Conservation (phyloP, 1,284 basidiomycete genomes). For the Tilletia setariae region DNA sequence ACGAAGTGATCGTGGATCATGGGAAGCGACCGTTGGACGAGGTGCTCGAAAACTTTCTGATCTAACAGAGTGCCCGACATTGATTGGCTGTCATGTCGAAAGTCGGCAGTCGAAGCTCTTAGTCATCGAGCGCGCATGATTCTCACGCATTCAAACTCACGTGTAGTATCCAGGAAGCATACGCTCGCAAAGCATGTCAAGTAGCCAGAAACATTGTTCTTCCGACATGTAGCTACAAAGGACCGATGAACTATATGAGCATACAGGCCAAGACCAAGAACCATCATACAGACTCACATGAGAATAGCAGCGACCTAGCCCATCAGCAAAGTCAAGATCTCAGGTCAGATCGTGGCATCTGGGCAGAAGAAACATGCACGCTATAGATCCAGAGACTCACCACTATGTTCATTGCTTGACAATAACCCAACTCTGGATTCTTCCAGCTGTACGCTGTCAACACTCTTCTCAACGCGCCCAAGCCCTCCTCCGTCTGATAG, state of each 20-base stretch:
- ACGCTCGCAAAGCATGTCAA: slow-evolving; percentile 91
- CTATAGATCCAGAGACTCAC: slow-evolving; percentile 69
- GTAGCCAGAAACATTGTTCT: slow-evolving; percentile 96
- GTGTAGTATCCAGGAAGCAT: slow-evolving; percentile 80
- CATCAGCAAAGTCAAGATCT: slow-evolving; percentile 22
- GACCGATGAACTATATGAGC: background rate
- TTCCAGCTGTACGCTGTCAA: slow-evolving; percentile 95
- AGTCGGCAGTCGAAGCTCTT: no score
- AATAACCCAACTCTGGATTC: slow-evolving; percentile 71
- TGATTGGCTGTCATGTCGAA: slow-evolving; percentile 68
- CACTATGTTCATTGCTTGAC: slow-evolving; percentile 67
- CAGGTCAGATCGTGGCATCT: background rate
- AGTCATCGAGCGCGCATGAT: no score
- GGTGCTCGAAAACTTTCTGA: slow-evolving; percentile 93
- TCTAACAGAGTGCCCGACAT: slow-evolving; percentile 99
- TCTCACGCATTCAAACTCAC: no score
- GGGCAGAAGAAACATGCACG: background rate
- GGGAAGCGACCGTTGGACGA: slow-evolving; percentile 73
- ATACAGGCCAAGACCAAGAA: background rate
- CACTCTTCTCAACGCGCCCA: slow-evolving; percentile 74
- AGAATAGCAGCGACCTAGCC: slow-evolving; percentile 20
- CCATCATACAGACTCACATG: slow-evolving; percentile 4
- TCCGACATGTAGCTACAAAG: slow-evolving; percentile 86
- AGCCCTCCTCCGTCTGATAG: slow-evolving; percentile 46
- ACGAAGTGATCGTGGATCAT: slow-evolving; percentile 90